These are phyloP conservation scores for Desmodesmus armatus DNA, from an alignment of 139 green algal genomes.

Conservation along the genomic window DNA sequence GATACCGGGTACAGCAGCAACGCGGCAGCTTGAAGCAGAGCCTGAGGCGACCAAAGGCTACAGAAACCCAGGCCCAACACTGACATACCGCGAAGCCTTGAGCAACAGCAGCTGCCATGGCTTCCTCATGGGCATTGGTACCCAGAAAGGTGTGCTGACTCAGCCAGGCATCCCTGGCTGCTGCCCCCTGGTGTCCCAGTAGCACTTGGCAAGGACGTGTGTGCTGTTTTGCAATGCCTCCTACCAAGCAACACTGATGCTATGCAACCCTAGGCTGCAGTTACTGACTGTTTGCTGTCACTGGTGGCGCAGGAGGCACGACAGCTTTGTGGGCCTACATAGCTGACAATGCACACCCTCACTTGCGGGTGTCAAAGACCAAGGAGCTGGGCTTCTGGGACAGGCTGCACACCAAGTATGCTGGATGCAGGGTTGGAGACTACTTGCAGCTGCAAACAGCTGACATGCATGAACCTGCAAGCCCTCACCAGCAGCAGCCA, in stretches of 20 bases:
- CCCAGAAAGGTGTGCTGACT: constrained; percentile 7
- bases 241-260: background rate
- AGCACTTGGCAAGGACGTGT: background rate
- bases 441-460: background rate
- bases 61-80: too few species aligned
- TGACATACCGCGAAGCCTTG: too few species aligned
- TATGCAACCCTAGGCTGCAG: too few species aligned
- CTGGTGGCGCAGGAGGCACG: background rate
- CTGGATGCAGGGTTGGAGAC: background rate
- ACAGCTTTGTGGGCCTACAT: constrained; percentile 22
- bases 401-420: background rate
- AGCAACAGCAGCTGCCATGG: constrained; percentile 14
- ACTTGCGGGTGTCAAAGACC: background rate
- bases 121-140: constrained; percentile 23
- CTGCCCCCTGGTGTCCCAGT: background rate
- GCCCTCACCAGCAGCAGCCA: too few species aligned
- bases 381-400: constrained; percentile 23
- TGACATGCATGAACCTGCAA: background rate
- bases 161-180: too few species aligned
- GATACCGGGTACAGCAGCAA: too few species aligned
- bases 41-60: too few species aligned
- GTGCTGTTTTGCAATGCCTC: background rate
- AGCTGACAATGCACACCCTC: background rate
- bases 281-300: background rate
- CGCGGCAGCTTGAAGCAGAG: too few species aligned